Evolutionary conservation across 495 filamentous ascomycete species (phyloP), one percentile per base, ranked within the genome.

Genomic region (Penicillium tannophilum): DNA sequence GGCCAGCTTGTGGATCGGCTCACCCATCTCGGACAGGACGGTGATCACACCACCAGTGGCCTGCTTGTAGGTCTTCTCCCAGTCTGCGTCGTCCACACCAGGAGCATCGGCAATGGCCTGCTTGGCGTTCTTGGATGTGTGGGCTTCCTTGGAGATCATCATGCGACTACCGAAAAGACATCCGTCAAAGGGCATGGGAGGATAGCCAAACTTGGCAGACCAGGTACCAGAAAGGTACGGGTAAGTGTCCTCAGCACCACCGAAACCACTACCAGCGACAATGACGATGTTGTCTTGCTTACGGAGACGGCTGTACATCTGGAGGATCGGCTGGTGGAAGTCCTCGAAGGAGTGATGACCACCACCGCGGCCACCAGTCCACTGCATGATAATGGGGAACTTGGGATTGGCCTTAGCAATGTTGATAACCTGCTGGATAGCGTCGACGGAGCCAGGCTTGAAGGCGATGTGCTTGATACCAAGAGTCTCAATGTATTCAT

Each of bases 1-100:
- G 23, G 94, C 94, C 57, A 98, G 82, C 76, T 98, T 98, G 80
- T 98, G 94, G 60, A 98, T 98, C 10, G 94, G 94, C 78, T 98
- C 94, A 39, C 94, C 94, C 94, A 98, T 98, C 72, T 98, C 94
- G 6, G 94, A 98, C 55, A 90, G 81, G 42, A 98, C 93, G n/a
- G 94, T 97, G 65, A 98, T 91, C 30, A 98, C 88, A 66, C 94
- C 94, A 67, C 94, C 94, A 45, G 92, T 89, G 41, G 91, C 77
- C 4, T 90, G 88, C 72, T 94, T 93, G 81, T 97, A 98, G 14
- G 93, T 97, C 79, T 95, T 90, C 78, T 97, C 94, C 94, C 94
- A 98, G 56, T 96, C 84, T 60, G 76, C 74, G 66, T 98, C 93
- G 49, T 92, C 90, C 17, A 97, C 80, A 62, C 94, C 94, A 58